Conservation (phyloP, 192 early-diverging fungal species). For the Umbelopsis sp. region DNA sequence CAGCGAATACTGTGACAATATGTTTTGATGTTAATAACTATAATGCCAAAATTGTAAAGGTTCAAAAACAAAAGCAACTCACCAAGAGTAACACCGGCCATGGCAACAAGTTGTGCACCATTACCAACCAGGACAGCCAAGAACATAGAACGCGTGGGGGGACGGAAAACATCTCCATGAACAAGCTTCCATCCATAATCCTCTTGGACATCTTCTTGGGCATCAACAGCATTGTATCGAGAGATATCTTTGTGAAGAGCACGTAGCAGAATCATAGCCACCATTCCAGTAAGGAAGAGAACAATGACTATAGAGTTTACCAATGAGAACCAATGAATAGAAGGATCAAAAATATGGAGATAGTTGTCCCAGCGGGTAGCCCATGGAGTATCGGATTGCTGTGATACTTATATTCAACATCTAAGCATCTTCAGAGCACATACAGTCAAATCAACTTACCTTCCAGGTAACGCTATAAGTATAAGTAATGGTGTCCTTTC, state of each 20-base stretch:
- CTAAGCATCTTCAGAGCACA: neutral
- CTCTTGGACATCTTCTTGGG: constrained; percentile 79
- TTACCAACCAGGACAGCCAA: constrained; percentile 84
- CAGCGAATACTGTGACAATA: constrained; percentile 72
- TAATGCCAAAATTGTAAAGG: neutral
- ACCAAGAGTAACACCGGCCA: constrained; percentile 69
- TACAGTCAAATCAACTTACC: constrained; percentile 32
- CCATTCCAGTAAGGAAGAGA: constrained; percentile 88
- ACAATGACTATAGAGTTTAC: constrained; percentile 95
- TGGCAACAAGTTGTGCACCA: constrained; percentile 79
- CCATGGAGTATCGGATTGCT: constrained; percentile 67
- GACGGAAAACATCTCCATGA: constrained; percentile 97
- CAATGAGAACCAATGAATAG: constrained; percentile 95
- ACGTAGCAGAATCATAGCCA: constrained; percentile 86
- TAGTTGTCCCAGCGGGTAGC: constrained; percentile 90
- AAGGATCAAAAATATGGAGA: constrained; percentile 83
- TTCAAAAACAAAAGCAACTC: neutral
- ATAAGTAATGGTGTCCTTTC: constrained; percentile 54
- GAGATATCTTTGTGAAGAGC: constrained; percentile 92
- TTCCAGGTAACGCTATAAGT: constrained; percentile 70
- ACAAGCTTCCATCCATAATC: constrained; percentile 99
- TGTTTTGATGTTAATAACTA: neutral
- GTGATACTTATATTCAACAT: constrained; percentile 14
- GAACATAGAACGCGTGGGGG: constrained; percentile 73
- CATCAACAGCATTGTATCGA: constrained; percentile 79